These are phyloP conservation scores for Boletus sensibilis DNA, from an alignment of 768 basidiomycete genomes.

Conservation along the genomic window DNA sequence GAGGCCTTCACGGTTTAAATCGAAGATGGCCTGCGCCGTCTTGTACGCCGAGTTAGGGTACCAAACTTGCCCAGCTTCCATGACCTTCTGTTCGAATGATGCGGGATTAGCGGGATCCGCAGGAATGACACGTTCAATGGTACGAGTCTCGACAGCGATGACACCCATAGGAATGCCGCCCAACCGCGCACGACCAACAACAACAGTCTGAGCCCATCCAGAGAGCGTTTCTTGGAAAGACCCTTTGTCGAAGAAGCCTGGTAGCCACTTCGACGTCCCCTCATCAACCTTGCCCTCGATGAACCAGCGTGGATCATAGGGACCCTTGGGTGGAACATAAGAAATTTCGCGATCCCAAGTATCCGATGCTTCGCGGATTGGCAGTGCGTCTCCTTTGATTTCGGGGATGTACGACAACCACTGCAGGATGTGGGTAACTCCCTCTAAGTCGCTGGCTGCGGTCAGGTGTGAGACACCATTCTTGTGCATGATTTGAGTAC, in stretches of 20 bases:
- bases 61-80: conserved; percentile 99
- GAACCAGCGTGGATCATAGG: conserved; percentile 98
- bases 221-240: conserved; percentile 99
- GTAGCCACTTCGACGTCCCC: conserved; percentile 65
- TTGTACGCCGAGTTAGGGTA: conserved; percentile 99
- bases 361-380: conserved; percentile 71
- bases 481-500: conserved; percentile 99
- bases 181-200: conserved; percentile 92
- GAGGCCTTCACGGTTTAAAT: conserved; percentile 95
- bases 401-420: conserved; percentile 96
- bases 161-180: conserved; percentile 97
- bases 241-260: conserved; percentile 95
- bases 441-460: conserved; percentile 92
- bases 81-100: conserved; percentile 95
- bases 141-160: conserved; percentile 97
- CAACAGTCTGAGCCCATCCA: conserved; percentile 99
- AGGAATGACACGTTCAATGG: conserved; percentile 93
- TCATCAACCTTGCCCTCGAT: conserved; percentile 94
- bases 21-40: conserved; percentile 98
- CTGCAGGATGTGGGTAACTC: conserved; percentile 88
- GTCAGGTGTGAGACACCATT: conserved; percentile 98
- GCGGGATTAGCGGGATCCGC: conserved; percentile 97
- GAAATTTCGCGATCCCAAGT: conserved; percentile 90
- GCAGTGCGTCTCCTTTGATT: conserved; percentile 73
- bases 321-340: conserved; percentile 88